A percentile compares a stretch with the other conserved stretches of the same genome.
Evolutionary conservation across 495 filamentous ascomycete genomes (phyloP).

Genomic region (Aspergillus indologenus): DNA sequence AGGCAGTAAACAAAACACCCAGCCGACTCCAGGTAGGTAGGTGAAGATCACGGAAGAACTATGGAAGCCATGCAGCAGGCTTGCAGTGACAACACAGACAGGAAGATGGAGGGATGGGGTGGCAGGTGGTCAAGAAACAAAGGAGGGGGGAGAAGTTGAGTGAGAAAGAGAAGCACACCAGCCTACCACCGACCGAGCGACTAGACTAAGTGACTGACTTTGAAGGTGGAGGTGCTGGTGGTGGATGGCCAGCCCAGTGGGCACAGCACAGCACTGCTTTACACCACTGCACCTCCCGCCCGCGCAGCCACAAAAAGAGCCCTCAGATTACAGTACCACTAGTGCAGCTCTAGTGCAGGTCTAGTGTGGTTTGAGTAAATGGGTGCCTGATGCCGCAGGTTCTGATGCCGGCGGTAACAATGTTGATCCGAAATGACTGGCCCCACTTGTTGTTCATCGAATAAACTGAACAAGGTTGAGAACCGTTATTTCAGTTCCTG

Average conservation of each 20-base stretch:
- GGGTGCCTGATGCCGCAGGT: slow-evolving; percentile 3
- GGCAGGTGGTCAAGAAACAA: slow-evolving; percentile 3
- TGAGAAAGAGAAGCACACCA: slow-evolving; percentile 2
- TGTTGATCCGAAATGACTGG: slow-evolving; percentile 26
- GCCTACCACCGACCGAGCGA: no score
- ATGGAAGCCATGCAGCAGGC: slow-evolving; percentile 14
- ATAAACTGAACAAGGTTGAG: not conserved
- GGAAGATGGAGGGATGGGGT: slow-evolving; percentile 1
- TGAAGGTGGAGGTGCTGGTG: no score
- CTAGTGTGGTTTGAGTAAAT: not conserved
- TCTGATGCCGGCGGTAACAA: slow-evolving; percentile 19
- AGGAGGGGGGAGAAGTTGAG: not conserved
- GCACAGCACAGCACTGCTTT: no score
- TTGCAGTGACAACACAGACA: slow-evolving; percentile 2
- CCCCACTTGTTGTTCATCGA: slow-evolving; percentile 6
- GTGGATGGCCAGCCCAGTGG: no score
- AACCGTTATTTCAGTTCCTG: not conserved
- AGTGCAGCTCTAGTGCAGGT: not conserved
- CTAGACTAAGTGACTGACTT: no score
- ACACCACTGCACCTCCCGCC: not conserved
- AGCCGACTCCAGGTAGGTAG: slow-evolving; percentile 16
- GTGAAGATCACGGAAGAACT: slow-evolving; percentile 12
- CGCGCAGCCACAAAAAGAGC: not conserved
- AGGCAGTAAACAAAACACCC: slow-evolving; percentile 18
- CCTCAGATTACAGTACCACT: not conserved